Base-by-base conservation (phyloP, 768 basidiomycete species). In the Boletus bicolor region DNA sequence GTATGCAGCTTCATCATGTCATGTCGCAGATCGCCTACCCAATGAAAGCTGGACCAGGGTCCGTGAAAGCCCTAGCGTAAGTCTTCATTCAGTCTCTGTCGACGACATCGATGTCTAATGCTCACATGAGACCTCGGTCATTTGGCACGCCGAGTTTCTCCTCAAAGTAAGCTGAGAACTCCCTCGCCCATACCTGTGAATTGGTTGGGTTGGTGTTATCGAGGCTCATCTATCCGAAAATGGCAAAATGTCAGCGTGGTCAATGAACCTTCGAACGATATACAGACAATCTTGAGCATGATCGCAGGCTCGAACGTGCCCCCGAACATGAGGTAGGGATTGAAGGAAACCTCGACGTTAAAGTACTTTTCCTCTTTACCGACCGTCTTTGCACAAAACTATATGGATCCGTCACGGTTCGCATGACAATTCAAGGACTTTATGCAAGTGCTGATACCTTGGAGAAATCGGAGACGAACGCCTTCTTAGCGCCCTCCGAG, bases 281-380 rank as follows among this genome's bases (percentile, higher is more conserved):
- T n/a, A 75, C 86, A 51, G 56, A 89, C 88, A 55, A 86, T 71
- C 44, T 67, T 70, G 51, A 89, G 71, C 48, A 79, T 72, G 69
- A 86, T 80, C 4, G 86, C 83, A 19, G 87, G 87, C 15, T 87
- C 86, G 51, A 86, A 80, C 5, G 80, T 80, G 12, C 86, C 87
- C 19, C 60, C 74, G 63, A 83, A 88, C 4, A 82, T 77, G 56
- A 88, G 76, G 36, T 74, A 76, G 51, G 87, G 82, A 60, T 85
- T 82, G 73, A 84, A 76, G 11, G 68, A 74, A 61, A 83, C 77
- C 58, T 77, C 76, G 58, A 82, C 72, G n/a, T 77, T 74, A 59
- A 89, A 82, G 58, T 77, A 76, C 12, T 55, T 32, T 62, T 84
- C 80, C 0, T 84, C 83, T 64, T 86, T 88, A 1, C 68, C 67